These are phyloP conservation scores for Recurvomyces mirabilis DNA, from an alignment of 495 filamentous ascomycete genomes.

Conservation along the genomic window DNA sequence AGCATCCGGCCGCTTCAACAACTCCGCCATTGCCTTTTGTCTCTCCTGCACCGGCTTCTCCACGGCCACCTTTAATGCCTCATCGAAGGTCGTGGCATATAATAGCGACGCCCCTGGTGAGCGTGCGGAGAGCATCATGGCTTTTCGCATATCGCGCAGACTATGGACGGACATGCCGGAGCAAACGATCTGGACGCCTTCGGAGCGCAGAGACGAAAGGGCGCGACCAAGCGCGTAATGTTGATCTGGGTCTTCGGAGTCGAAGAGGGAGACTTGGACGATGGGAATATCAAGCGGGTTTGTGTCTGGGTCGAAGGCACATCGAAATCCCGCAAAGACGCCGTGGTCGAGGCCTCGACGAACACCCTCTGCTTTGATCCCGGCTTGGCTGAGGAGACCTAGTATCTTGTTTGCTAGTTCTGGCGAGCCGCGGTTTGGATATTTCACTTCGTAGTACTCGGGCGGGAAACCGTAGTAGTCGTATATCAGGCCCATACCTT, in stretches of 20 bases:
- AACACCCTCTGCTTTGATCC: slow-evolving; percentile 53
- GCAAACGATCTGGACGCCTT: slow-evolving; percentile 61
- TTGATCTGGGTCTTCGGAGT: slow-evolving; percentile 53
- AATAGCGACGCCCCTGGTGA: neutral
- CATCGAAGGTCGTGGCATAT: slow-evolving; percentile 56
- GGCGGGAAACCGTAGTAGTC: slow-evolving; percentile 77
- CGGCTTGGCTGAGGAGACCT: slow-evolving; percentile 42
- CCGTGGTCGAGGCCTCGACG: slow-evolving; percentile 71
- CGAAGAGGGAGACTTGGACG: slow-evolving; percentile 70
- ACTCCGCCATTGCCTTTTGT: slow-evolving; percentile 46
- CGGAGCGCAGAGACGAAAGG: slow-evolving; percentile 54
- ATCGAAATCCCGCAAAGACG: slow-evolving; percentile 63
- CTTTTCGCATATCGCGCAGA: slow-evolving; percentile 32
- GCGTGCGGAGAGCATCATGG: slow-evolving; percentile 40
- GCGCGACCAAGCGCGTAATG: slow-evolving; percentile 66
- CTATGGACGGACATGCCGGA: slow-evolving; percentile 89
- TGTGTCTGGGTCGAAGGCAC: slow-evolving; percentile 54
- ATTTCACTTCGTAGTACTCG: slow-evolving; percentile 53
- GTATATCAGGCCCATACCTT: slow-evolving; percentile 64
- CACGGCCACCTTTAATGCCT: slow-evolving; percentile 63
- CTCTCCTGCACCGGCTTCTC: slow-evolving; percentile 43
- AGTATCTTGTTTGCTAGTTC: slow-evolving; percentile 57
- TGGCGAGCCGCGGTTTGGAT: slow-evolving; percentile 55
- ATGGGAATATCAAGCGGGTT: slow-evolving; percentile 70
- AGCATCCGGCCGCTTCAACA: slow-evolving; percentile 55